Evolutionary conservation across 2,329 filamentous ascomycete genomes (phyloP).

Genomic region (Paracoccidioides lutzii): DNA sequence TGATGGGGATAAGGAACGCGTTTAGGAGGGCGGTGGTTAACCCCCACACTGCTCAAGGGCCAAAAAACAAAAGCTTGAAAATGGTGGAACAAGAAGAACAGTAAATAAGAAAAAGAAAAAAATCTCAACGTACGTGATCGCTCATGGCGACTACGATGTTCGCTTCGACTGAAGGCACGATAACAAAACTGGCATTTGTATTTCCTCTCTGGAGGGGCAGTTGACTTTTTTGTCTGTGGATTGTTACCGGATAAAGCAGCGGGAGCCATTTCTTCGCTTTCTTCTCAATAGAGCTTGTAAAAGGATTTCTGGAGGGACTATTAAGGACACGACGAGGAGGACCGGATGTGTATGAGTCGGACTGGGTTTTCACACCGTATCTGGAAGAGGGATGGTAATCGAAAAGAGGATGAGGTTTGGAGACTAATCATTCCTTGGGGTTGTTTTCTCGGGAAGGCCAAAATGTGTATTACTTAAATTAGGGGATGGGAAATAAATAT

Average conservation of each 20-base stretch:
- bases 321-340: conserved; percentile 13
- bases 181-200: conserved; percentile 99
- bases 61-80: neutral
- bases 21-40: neutral
- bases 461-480: conserved; percentile 5
- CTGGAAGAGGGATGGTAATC: conserved; percentile 30
- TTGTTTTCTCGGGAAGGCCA: conserved; percentile 7
- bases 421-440: conserved; percentile 34
- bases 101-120: neutral
- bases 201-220: conserved; percentile 80
- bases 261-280: conserved; percentile 25
- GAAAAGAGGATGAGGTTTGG: conserved; percentile 22
- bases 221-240: conserved; percentile 66
- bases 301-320: neutral
- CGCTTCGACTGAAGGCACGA: conserved; percentile 90
- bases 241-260: conserved; percentile 52
- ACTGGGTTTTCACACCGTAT: conserved; percentile 31
- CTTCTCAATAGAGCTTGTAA: conserved; percentile 5
- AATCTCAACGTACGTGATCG: conserved; percentile 71
- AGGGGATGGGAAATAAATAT: conserved; percentile 12
- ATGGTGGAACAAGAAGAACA: neutral
- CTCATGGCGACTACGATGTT: conserved; percentile 94
- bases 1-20: neutral
- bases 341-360: conserved; percentile 24
- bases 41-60: neutral